Percentiles rank a stretch among this genome's conserved stretches.
phyloP scores from a whole-genome alignment of 257 asterid species.

The Eucommia ulmoides region DNA sequence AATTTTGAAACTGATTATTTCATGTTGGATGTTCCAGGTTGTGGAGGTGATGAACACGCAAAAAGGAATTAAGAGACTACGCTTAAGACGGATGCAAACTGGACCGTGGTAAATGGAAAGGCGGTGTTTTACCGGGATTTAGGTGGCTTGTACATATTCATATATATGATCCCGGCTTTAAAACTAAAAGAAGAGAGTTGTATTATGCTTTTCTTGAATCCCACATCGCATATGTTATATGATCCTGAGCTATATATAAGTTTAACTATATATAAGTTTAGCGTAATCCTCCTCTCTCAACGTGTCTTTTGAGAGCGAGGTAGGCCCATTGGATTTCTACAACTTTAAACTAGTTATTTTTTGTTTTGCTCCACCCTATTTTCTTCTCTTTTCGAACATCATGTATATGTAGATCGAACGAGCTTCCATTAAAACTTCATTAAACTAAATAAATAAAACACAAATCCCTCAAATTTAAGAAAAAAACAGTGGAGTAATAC shows the following conservation, averaged over 20 bases:
- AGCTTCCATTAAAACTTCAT: too few species aligned
- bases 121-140: neutral
- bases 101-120: slow-evolving; percentile 78
- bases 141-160: neutral
- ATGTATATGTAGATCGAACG: neutral
- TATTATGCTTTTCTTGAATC: too few species aligned
- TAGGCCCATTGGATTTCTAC: too few species aligned
- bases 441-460: too few species aligned
- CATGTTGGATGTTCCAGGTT: slow-evolving; percentile 28
- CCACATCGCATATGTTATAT: too few species aligned
- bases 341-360: neutral
- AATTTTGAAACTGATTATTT: neutral
- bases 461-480: too few species aligned
- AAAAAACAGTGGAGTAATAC: slow-evolving; percentile 40
- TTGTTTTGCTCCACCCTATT: neutral
- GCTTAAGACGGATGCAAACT: slow-evolving; percentile 84
- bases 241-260: too few species aligned
- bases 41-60: slow-evolving; percentile 55
- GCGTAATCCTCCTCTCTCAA: too few species aligned
- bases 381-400: neutral
- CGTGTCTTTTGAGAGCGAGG: too few species aligned
- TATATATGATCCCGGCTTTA: too few species aligned
- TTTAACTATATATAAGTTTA: too few species aligned
- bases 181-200: neutral
- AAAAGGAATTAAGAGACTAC: slow-evolving; percentile 41